Evolutionary conservation across 2,329 filamentous ascomycete species (phyloP), one percentile per base, ranked within the genome.

Genomic region (Penicillium psychrosexuale): DNA sequence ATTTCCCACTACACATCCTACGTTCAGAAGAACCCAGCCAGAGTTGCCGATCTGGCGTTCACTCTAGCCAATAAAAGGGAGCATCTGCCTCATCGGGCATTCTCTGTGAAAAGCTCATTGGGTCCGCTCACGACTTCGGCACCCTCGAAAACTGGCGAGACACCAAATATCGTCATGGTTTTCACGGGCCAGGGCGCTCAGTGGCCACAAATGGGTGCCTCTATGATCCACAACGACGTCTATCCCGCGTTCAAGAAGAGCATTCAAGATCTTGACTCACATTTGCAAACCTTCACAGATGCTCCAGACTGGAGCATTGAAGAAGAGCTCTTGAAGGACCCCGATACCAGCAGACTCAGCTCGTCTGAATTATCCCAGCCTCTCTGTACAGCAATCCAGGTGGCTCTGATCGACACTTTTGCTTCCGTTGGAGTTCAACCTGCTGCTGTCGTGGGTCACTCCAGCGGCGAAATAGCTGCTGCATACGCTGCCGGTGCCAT

Each of bases 111-210:
- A 9, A 52, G n/a, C 13, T 5, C 15, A 5, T 8, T 46, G 3
- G 49, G 49, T 33, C 4, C 2, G 3, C 44, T 51, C 13, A 53
- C 19, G 43, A 51, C 34, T 24, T 55, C 28, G 6, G 43, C 2
- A 4, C 42, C 50, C 1, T 42, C 19, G 8, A 50, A 22, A 8
- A 0, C 47, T 37, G 19, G 43, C 1, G 30, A 57, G 6, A n/a
- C 27, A 28, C 44, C 48, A 6, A 34, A 36, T 1, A 34, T 60
- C 2, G 48, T 42, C 8, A 60, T 62, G 22, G 47, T 60, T 0
- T 65, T 65, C 17, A 66, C 62, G 1, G 63, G 63, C 2, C 63
- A 66, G 30, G 65, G 65, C 0, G 63, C 65, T 1, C 65, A 67
- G 19, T 67, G 63, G 63, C 38, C 59, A 3, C 28, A 52, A 17